Evolutionary conservation across 768 basidiomycete genomes (phyloP).

Genomic region (Paxillus ammoniavirescens): DNA sequence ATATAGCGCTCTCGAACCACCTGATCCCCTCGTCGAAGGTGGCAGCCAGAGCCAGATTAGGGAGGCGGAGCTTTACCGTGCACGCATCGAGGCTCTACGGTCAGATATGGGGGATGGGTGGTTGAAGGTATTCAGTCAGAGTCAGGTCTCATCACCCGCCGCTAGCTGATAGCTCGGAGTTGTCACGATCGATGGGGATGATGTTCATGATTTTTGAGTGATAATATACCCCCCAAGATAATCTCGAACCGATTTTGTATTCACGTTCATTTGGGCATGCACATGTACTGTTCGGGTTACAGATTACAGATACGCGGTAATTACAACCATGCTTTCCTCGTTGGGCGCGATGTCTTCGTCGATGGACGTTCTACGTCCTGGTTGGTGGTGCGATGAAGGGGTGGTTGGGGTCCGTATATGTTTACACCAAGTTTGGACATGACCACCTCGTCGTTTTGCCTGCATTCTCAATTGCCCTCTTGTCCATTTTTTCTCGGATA

Average conservation of each 20-base stretch:
- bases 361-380: too few relatives aligned
- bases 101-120: constrained; percentile 89
- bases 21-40: constrained; percentile 14
- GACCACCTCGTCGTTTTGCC: background rate
- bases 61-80: constrained; percentile 71
- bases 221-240: constrained; percentile 6
- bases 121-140: constrained; percentile 82
- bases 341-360: too few relatives aligned
- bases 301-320: constrained; percentile 1
- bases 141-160: constrained; percentile 30
- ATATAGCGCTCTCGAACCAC: constrained; percentile 56
- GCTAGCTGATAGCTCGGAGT: constrained; percentile 11
- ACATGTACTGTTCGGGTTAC: background rate
- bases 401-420: constrained; percentile 32
- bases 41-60: constrained; percentile 32
- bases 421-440: constrained; percentile 7
- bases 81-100: constrained; percentile 77
- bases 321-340: background rate
- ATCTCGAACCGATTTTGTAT: background rate
- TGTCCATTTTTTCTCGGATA: constrained; percentile 20
- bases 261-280: background rate
- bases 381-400: background rate
- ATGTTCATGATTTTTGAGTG: background rate
- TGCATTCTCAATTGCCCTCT: too few relatives aligned
- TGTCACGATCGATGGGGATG: constrained; percentile 15